Evolutionary conservation across 1,284 basidiomycete species (phyloP).

Genomic region (Pulveroboletus sp.): DNA sequence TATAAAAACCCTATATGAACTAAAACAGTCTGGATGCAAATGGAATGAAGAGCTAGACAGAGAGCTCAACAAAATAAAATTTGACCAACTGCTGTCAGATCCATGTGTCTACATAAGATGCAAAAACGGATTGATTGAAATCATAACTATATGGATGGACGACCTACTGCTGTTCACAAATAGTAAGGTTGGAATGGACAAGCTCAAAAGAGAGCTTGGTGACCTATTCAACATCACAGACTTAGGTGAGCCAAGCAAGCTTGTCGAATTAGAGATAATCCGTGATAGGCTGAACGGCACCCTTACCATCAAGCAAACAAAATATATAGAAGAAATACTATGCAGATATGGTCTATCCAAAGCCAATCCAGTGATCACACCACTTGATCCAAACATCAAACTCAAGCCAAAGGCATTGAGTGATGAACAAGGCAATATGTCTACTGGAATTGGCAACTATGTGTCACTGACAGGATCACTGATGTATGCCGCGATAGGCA

Average conservation of each 20-base stretch:
- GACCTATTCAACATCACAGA: background rate
- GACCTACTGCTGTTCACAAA: background rate
- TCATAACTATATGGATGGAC: background rate
- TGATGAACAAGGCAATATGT: too few relatives aligned
- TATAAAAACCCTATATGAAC: constrained; percentile 24
- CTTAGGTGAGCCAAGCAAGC: background rate
- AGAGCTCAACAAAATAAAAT: background rate
- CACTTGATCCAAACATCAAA: background rate
- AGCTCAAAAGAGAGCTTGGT: background rate
- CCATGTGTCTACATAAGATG: background rate
- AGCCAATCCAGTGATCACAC: background rate
- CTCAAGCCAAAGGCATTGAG: background rate
- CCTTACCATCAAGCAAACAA: background rate
- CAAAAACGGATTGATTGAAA: background rate
- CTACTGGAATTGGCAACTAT: background rate
- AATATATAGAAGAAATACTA: background rate
- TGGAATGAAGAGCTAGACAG: constrained; percentile 20
- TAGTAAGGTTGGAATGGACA: background rate
- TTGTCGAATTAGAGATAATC: background rate
- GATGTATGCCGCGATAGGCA: background rate
- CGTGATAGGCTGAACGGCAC: background rate
- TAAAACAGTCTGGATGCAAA: constrained; percentile 29
- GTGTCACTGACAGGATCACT: background rate
- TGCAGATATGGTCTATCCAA: background rate
- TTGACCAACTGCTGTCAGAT: background rate